phyloP scores from a whole-genome alignment of 1,284 basidiomycete genomes.

The Trametes versicolor region DNA sequence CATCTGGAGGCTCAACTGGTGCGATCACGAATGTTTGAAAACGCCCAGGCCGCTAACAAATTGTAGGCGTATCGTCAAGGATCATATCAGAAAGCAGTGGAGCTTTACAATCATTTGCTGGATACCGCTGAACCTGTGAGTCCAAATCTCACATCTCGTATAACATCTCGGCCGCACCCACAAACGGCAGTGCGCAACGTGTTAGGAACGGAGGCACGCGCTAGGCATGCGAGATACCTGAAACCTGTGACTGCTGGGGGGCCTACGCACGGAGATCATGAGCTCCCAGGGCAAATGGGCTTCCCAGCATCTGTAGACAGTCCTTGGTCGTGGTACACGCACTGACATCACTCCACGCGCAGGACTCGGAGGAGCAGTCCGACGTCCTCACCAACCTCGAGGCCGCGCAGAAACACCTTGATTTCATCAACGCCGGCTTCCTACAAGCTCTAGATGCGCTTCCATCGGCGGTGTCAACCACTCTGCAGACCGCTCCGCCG shows the following conservation, averaged over 20 bases:
- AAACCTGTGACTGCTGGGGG: neutral
- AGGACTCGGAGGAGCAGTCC: slow-evolving; percentile 88
- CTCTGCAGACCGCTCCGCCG: slow-evolving; percentile 70
- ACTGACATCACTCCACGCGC: slow-evolving; percentile 19
- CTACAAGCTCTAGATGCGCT: slow-evolving; percentile 68
- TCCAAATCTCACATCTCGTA: slow-evolving; percentile 21
- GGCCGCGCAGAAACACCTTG: slow-evolving; percentile 81
- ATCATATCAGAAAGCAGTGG: slow-evolving; percentile 74
- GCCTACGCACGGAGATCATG: slow-evolving; percentile 6
- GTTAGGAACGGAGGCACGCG: neutral
- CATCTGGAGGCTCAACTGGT: slow-evolving; percentile 90
- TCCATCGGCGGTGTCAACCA: slow-evolving; percentile 56
- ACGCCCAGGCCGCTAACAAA: neutral
- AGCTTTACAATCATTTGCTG: slow-evolving; percentile 82
- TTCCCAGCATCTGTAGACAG: slow-evolving; percentile 6
- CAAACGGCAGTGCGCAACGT: neutral
- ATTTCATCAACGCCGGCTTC: slow-evolving; percentile 81
- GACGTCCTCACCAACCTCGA: slow-evolving; percentile 87
- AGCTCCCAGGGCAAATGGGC: neutral
- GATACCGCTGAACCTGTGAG: slow-evolving; percentile 78
- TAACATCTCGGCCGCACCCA: neutral
- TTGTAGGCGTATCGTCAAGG: slow-evolving; percentile 71
- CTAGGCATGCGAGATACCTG: neutral
- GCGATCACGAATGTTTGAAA: slow-evolving; percentile 41
- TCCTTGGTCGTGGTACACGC: neutral